Base-by-base conservation (phyloP, 352 stramenopile species). In the Pythium myriotylum region DNA sequence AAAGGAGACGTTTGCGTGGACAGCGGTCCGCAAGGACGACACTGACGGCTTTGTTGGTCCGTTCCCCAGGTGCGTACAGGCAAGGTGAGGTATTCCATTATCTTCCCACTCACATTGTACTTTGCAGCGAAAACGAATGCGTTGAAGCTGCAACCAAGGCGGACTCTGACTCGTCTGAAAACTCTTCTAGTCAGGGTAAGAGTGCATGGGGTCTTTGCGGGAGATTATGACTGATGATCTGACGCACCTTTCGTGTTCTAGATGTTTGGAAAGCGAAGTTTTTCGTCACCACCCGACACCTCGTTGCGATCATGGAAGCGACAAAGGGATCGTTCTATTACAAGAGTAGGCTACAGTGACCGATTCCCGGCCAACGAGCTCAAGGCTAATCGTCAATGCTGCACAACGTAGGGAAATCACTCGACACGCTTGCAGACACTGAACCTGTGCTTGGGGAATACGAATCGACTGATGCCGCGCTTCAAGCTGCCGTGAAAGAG, bases 401-500 rank as follows among this genome's bases (percentile, higher is more conserved):
- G 29, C 29, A 4, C 19, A n/a, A n/a, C 45, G 57, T 43, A 91
- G 81, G 79, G 52, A 79, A 82, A 70, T 58, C 69, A 4, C 67
- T 83, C 13, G 78, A 52, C 16, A 72, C 86, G 1, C 72, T 94
- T 9, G 67, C 47, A 8, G 81, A 87, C 48, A 70, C 89, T 24
- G 84, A 95, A 51, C 81, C 78, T 0, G 53, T 93, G 20, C 60
- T 88, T 4, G 87, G 87, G 17, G 70, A 73, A 1, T 94, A 86
- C 35, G 41, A 73, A 37, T 88, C 85, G 39, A 67, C 71, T 61
- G 49, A 49, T 3, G 45, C 67, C 47, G 84, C 87, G 17, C 67
- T 76, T 12, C 66, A 89, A 49, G 73, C 67, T 12, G 85, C 68
- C 16, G 26, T 61, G 23, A 76, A 73, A 20, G 68, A 79, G 42